These are phyloP conservation scores for Barbatosphaeria neglecta DNA, from an alignment of 495 filamentous ascomycete species.

Conservation along the genomic window DNA sequence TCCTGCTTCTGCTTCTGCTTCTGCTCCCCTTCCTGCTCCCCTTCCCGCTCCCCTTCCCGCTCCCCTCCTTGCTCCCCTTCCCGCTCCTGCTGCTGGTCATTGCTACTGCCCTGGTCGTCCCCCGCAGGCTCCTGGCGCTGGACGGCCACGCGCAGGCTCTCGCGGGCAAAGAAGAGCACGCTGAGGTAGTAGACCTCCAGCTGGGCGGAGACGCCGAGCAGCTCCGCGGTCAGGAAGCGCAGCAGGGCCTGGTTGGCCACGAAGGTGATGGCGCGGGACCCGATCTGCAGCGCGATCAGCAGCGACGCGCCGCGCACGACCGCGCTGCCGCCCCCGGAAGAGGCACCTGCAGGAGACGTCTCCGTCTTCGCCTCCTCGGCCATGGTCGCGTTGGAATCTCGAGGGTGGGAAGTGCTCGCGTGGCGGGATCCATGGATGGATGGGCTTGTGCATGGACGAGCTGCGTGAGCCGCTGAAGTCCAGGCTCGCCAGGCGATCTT, in stretches of 20 bases:
- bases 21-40: too few species aligned
- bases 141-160: constrained; percentile 74
- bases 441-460: too few species aligned
- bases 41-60: too few species aligned
- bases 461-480: too few species aligned
- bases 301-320: constrained; percentile 58
- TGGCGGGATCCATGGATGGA: too few species aligned
- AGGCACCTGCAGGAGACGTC: background rate
- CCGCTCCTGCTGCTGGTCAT: too few species aligned
- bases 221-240: constrained; percentile 69
- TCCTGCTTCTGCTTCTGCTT: too few species aligned
- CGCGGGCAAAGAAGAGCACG: constrained; percentile 81
- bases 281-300: constrained; percentile 75
- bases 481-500: too few species aligned
- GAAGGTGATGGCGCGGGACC: constrained; percentile 79
- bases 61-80: too few species aligned
- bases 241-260: constrained; percentile 79
- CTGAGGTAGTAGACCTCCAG: constrained; percentile 83
- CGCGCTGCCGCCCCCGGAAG: background rate
- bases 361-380: background rate
- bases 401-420: too few species aligned
- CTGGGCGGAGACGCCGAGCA: constrained; percentile 76
- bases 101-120: too few species aligned
- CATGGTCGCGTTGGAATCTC: too few species aligned
- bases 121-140: constrained; percentile 53